phyloP scores from a whole-genome alignment of 306 rosid species.

The Rubus idaeus region DNA sequence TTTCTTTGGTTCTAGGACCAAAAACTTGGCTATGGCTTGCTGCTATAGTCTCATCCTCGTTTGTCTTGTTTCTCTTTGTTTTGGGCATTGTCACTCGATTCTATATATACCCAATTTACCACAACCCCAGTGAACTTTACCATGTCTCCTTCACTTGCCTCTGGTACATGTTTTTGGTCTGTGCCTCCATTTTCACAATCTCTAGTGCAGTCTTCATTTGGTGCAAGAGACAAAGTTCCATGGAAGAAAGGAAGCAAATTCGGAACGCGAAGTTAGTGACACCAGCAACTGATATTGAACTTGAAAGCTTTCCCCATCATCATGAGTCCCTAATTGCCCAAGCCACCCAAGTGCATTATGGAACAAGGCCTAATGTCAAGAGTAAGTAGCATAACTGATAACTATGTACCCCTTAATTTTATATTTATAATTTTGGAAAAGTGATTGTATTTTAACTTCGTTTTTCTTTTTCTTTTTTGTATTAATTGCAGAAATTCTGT shows the following conservation, averaged over 20 bases:
- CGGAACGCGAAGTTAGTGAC: slow-evolving; percentile 20
- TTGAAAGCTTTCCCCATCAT: slow-evolving; percentile 39
- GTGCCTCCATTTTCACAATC: slow-evolving; percentile 36
- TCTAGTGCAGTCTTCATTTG: slow-evolving; percentile 34
- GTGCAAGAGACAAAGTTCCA: slow-evolving; percentile 35
- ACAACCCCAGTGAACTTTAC: slow-evolving; percentile 23
- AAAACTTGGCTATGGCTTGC: slow-evolving; percentile 45
- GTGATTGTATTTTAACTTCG: background rate
- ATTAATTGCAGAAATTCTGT: slow-evolving; percentile 35
- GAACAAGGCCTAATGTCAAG: slow-evolving; percentile 43
- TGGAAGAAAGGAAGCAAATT: slow-evolving; percentile 18
- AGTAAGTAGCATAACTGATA: slow-evolving; percentile 22
- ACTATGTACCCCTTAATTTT: background rate
- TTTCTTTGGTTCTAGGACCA: slow-evolving; percentile 33
- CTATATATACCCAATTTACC: slow-evolving; percentile 40
- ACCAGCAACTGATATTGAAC: slow-evolving; percentile 34
- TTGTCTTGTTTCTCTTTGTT: slow-evolving; percentile 35
- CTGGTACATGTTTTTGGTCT: slow-evolving; percentile 47
- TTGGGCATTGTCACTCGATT: slow-evolving; percentile 39
- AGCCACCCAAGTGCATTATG: slow-evolving; percentile 42
- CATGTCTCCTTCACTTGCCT: slow-evolving; percentile 33
- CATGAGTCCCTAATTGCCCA: slow-evolving; percentile 29
- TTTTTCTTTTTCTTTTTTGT: background rate
- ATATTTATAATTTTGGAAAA: background rate
- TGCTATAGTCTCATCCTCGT: slow-evolving; percentile 41